Evolutionary conservation across 2,329 filamentous ascomycete genomes (phyloP), one percentile per base, ranked within the genome.

Genomic region (Trematosphaeria pertusa): DNA sequence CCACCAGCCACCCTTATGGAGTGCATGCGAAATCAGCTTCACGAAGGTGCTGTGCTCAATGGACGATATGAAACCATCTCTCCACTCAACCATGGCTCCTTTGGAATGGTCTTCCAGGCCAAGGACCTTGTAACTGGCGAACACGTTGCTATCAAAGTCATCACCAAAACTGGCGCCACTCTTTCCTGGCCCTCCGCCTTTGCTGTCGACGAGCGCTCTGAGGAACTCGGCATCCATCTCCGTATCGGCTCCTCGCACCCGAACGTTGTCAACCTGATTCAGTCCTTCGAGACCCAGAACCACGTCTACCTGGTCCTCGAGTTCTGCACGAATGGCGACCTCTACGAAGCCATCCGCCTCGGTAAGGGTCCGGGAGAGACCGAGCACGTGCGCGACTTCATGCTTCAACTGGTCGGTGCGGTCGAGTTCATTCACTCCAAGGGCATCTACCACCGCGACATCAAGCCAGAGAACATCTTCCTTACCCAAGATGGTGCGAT

Each of bases 391-490:
- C 90, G 94, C 57, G 89, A 90, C 57, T 97, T 97, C 78, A 97
- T 99, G 94, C 79, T 97, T 49, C 86, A 99, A 75, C 84, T 99
- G 24, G 84, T 99, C 42, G 87, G 89, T 69, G 90, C 93, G 39
- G 88, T 99, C 38, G 86, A 89, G 53, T 92, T 91, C 74, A 91
- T 96, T 75, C 94, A 99, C 73, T 82, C 83, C 54, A 92, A 92
- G 72, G 92, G 91, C 56, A 84, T 97, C 68, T 97, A 91, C 72
- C 94, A 99, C 70, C 89, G 94, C 52, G 94, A 99, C 73, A 97
- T 99, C 83, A 99, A 99, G 78, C 94, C 94, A 0, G 94, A 99
- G 81, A 99, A 99, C 79, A 96, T 99, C 73, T 97, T 99, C 73
- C 81, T 99, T 55, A 89, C 87, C 48, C 84, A 92, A 50, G 84